Percentiles rank a stretch among this genome's conserved stretches.
These are phyloP conservation scores for Nidula microcarpa DNA, from an alignment of 768 basidiomycete genomes.

Conservation along the genomic window DNA sequence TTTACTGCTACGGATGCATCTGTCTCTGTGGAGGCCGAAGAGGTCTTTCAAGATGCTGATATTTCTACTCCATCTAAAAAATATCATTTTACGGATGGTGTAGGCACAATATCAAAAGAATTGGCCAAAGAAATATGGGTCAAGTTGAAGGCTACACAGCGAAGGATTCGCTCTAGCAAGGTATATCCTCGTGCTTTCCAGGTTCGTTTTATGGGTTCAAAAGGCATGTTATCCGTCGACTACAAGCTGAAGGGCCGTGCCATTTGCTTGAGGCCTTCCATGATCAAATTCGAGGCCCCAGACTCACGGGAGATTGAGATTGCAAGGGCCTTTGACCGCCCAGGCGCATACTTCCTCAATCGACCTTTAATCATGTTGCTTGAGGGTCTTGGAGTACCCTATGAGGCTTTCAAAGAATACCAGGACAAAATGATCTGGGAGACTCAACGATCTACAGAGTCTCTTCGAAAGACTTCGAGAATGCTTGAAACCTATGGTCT, in stretches of 20 bases:
- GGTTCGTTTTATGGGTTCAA: slow-evolving; percentile 60
- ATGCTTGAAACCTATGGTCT: slow-evolving; percentile 57
- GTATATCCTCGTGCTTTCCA: slow-evolving; percentile 51
- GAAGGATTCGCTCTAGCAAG: slow-evolving; percentile 24
- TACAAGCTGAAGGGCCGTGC: slow-evolving; percentile 43
- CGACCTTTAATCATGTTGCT: slow-evolving; percentile 66
- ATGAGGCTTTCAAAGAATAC: slow-evolving; percentile 46
- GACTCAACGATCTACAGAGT: slow-evolving; percentile 37
- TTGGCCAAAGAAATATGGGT: slow-evolving; percentile 49
- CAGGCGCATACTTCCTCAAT: slow-evolving; percentile 55
- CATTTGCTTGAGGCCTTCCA: slow-evolving; percentile 53
- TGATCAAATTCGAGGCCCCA: slow-evolving; percentile 64
- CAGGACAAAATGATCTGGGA: slow-evolving; percentile 51
- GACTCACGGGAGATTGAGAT: slow-evolving; percentile 53
- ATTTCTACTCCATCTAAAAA: slow-evolving; percentile 25
- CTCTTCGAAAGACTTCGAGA: slow-evolving; percentile 39
- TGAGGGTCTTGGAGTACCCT: slow-evolving; percentile 56
- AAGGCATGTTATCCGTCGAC: slow-evolving; percentile 64
- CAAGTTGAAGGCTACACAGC: slow-evolving; percentile 32
- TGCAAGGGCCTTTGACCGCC: slow-evolving; percentile 59
- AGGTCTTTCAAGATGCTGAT: slow-evolving; percentile 40
- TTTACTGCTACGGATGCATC: slow-evolving; percentile 71
- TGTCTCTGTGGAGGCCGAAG: slow-evolving; percentile 41
- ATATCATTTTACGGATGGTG: slow-evolving; percentile 67
- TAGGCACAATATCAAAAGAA: slow-evolving; percentile 58